A percentile compares a stretch with the other conserved stretches of the same genome.
Conservation (phyloP, 176 grass and related monocot genomes). For the Otatea glauca region DNA sequence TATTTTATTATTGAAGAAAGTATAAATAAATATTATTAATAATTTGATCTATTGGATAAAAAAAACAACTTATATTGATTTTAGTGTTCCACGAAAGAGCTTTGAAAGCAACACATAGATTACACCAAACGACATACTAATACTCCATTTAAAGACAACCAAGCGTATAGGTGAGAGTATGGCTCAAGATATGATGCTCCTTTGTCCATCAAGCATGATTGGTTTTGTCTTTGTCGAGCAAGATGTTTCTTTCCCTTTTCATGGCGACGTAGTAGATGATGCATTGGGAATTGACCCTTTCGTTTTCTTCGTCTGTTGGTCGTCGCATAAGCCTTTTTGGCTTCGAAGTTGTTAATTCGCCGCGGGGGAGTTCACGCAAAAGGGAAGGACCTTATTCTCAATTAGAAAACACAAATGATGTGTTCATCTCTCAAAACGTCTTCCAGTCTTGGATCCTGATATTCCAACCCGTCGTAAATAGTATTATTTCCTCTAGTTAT, state of each 20-base stretch:
- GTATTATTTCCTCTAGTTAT: no score
- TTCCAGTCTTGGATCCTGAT: background rate
- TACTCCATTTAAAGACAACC: slow-evolving; percentile 1
- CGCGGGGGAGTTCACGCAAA: no score
- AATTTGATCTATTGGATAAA: no score
- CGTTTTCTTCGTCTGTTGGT: background rate
- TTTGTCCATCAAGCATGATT: slow-evolving; percentile 8
- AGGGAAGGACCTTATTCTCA: no score
- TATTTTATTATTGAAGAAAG: no score
- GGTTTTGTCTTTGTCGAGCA: slow-evolving; percentile 1
- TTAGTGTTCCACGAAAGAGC: no score
- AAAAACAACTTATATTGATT: no score
- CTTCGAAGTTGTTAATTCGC: no score
- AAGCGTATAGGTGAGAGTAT: slow-evolving; percentile 4
- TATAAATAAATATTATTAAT: no score
- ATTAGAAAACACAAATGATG: background rate
- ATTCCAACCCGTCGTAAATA: background rate
- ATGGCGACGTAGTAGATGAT: background rate
- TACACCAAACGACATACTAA: background rate
- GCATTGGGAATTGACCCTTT: background rate
- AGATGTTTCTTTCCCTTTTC: background rate
- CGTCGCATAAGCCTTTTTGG: background rate
- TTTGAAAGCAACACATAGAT: slow-evolving; percentile 12
- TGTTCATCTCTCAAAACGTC: background rate
- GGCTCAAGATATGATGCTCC: slow-evolving; percentile 15